These are phyloP conservation scores for Ceratocystis harringtonii DNA, from an alignment of 2,329 filamentous ascomycete species.

Conservation along the genomic window DNA sequence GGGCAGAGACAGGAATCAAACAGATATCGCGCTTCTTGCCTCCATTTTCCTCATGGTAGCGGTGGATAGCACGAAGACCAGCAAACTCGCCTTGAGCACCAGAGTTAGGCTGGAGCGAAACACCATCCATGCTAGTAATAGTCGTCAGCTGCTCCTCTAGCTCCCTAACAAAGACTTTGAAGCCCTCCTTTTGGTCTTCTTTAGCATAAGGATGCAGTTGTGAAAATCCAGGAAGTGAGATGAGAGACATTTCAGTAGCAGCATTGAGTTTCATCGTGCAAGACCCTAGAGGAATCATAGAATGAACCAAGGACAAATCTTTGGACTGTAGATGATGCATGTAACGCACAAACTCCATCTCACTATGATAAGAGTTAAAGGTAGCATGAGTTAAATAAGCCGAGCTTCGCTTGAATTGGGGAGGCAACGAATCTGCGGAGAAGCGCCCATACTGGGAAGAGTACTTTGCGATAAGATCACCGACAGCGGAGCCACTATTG, in stretches of 20 bases:
- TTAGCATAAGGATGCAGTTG: constrained; percentile 72
- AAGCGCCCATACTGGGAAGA: constrained; percentile 10
- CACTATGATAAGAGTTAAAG: constrained; percentile 89
- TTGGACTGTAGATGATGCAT: constrained; percentile 88
- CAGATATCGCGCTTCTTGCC: constrained; percentile 73
- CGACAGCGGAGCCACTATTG: constrained; percentile 19
- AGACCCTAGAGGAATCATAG: constrained; percentile 92
- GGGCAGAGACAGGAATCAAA: constrained; percentile 84
- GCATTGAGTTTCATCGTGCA: constrained; percentile 98
- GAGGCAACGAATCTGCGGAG: constrained; percentile 31
- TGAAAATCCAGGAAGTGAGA: constrained; percentile 62
- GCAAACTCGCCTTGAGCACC: constrained; percentile 92
- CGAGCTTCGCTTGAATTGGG: constrained; percentile 52
- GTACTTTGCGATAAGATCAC: constrained; percentile 20
- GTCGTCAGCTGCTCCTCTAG: constrained; percentile 61
- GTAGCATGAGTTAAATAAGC: constrained; percentile 75
- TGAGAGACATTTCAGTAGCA: constrained; percentile 80
- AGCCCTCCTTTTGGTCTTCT: constrained; percentile 47
- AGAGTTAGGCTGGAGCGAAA: constrained; percentile 87
- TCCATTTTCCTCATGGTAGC: constrained; percentile 57
- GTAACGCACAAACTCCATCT: constrained; percentile 86
- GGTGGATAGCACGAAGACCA: constrained; percentile 73
- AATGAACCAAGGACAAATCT: constrained; percentile 84
- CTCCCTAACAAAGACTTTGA: constrained; percentile 52
- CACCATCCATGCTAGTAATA: constrained; percentile 81